Evolutionary conservation across 805 yeast species (phyloP).

Genomic region (Ogataea saltuana): DNA sequence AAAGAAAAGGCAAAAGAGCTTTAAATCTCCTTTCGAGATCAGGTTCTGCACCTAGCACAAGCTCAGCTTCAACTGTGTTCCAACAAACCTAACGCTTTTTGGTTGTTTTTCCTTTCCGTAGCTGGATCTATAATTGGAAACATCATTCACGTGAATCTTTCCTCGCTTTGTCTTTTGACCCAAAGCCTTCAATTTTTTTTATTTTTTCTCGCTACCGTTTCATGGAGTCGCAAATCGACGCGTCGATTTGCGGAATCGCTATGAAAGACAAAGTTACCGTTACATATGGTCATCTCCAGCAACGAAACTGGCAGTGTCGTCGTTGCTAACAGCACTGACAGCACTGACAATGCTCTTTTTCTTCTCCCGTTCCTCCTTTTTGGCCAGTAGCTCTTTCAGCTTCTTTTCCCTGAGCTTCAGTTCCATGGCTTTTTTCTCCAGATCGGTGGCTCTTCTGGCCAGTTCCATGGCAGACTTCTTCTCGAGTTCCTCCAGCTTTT

Average conservation of each 20-base stretch:
- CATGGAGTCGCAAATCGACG: no score
- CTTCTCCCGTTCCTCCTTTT: conserved; percentile 14
- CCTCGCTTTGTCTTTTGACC: no score
- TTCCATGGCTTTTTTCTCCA: conserved; percentile 73
- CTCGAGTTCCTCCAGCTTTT: conserved; percentile 76
- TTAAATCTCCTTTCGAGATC: not conserved
- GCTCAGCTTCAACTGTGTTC: no score
- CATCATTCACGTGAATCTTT: no score
- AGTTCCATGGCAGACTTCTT: conserved; percentile 74
- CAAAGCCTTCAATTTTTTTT: no score
- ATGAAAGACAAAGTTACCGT: no score
- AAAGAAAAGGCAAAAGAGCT: not conserved
- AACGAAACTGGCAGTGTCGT: conserved; percentile 21
- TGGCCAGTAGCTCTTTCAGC: conserved; percentile 43
- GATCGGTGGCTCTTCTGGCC: conserved; percentile 69
- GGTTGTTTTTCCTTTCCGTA: no score
- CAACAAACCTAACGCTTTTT: no score
- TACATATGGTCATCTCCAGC: conserved; percentile 23
- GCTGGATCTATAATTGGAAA: no score
- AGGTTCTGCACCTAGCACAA: not conserved
- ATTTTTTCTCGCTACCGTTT: no score
- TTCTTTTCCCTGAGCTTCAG: conserved; percentile 65
- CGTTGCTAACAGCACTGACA: conserved; percentile 6
- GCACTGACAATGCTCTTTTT: conserved; percentile 9
- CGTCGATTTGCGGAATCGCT: not conserved